Base-by-base conservation (phyloP, 1,139 yeast genomes). In the Scheffersomyces quercinus region DNA sequence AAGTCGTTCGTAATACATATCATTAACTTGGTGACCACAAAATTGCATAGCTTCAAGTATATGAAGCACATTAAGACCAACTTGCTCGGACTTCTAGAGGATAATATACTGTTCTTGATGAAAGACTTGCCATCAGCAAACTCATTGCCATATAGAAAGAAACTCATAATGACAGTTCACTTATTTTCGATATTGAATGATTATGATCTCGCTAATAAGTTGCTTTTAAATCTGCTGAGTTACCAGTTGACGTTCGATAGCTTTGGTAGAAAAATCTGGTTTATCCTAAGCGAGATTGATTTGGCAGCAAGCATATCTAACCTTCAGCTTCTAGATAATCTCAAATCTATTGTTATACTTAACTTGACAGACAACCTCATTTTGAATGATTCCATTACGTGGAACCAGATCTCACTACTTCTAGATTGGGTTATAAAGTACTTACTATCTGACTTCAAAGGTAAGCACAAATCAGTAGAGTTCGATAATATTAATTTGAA, bases 111-210 rank as follows among this genome's bases (percentile, higher is more conserved):
- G 8, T 41, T 37, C 28, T 33, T 45, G 28, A 36, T 41, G 39
- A 28, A 32, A 14, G 30, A 36, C 9, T 35, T 35, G 37, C 33
- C 11, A 26, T 20, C 26, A 20, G 26, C 26, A 6, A 24, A 12
- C 3, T 14, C 29, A 3, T 14, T 28, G 6, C 35, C 32, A 24
- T 30, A 14, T 12, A 31, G 36, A 35, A 40, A 13, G 38, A 34
- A 14, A n/a, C 35, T 48, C 12, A 15, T 40, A 7, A 40, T 46
- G 3, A 42, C 56, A 0, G 58, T 64, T 3, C 74, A 73, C 42
- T 54, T 71, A 12, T 69, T 63, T 44, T 58, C 73, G 4, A 62
- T 73, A 4, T 45, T 73, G 16, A 67, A 69, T 47, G 77, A 72
- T 48, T 62, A 59, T 43, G 78, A 70, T 34, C 51, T 73, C 7